Conservation (phyloP, 805 yeast genomes). For the Yamadazyma takamatsuzukensis region DNA sequence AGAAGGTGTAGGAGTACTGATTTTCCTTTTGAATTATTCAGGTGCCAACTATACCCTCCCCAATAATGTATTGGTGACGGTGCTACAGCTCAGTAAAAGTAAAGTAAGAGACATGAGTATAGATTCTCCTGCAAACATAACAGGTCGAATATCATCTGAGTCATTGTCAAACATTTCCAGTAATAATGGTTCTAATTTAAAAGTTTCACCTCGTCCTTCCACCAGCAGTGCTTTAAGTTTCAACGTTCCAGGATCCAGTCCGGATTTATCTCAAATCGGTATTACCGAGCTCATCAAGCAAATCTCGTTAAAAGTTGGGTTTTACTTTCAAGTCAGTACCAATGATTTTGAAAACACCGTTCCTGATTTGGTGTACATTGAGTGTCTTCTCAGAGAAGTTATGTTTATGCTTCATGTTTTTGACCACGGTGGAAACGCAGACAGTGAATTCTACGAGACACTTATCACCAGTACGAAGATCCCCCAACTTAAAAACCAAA, state of each 20-base stretch:
- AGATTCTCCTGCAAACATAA: conserved; percentile 4
- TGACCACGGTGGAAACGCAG: conserved; percentile 46
- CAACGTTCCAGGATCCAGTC: conserved; percentile 10
- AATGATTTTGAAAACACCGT: conserved; percentile 66
- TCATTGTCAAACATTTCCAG: conserved; percentile 7
- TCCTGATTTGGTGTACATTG: conserved; percentile 78
- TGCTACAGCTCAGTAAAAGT: conserved; percentile 29
- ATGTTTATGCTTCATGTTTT: conserved; percentile 55
- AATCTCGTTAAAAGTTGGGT: conserved; percentile 23
- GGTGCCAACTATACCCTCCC: conserved; percentile 51
- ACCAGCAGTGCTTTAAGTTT: conserved; percentile 22
- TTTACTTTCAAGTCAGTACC: conserved; percentile 42
- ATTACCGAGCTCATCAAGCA: conserved; percentile 31
- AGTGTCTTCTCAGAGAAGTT: conserved; percentile 60
- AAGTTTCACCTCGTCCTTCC: conserved; percentile 33
- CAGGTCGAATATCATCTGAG: conserved; percentile 46
- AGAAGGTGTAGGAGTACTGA: conserved; percentile 73
- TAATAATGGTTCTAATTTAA: background rate
- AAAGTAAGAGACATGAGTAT: conserved; percentile 18
- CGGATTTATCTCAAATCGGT: conserved; percentile 26
- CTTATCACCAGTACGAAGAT: conserved; percentile 37
- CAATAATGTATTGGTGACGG: conserved; percentile 27
- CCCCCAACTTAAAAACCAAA: conserved; percentile 1
- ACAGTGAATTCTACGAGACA: conserved; percentile 36
- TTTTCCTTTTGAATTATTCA: conserved; percentile 56